Evolutionary conservation across 2,329 filamentous ascomycete genomes (phyloP).

Genomic region (Penicillium corylophilum): DNA sequence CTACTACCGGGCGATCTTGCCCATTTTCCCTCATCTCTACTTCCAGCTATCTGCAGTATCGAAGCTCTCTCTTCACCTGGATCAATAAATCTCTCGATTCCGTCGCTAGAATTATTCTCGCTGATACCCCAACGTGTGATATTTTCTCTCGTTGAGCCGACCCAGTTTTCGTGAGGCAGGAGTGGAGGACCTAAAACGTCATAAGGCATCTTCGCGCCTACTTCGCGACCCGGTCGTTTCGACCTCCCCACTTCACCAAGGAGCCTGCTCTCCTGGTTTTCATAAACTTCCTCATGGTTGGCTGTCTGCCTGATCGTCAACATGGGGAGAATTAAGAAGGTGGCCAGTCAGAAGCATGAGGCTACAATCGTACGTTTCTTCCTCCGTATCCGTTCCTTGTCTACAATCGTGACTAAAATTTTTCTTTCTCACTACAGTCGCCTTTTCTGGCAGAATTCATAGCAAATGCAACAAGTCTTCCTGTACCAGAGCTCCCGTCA

Average conservation of each 20-base stretch:
- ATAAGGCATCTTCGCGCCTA: constrained; percentile 36
- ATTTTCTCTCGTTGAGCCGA: constrained; percentile 12
- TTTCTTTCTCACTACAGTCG: constrained; percentile 58
- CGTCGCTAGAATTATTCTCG: neutral
- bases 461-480: constrained; percentile 59
- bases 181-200: constrained; percentile 38
- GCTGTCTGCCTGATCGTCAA: constrained; percentile 33
- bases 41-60: constrained; percentile 16
- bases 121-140: neutral
- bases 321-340: constrained; percentile 56
- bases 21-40: constrained; percentile 12
- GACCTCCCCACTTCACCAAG: constrained; percentile 27
- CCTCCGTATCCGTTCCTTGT: constrained; percentile 6
- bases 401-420: constrained; percentile 18
- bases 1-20: constrained; percentile 25
- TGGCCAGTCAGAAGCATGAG: constrained; percentile 52
- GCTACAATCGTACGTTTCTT: constrained; percentile 45
- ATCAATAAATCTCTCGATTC: neutral
- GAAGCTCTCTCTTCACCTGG: constrained; percentile 2
- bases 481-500: constrained; percentile 73
- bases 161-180: constrained; percentile 29
- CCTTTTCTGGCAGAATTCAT: constrained; percentile 84
- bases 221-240: constrained; percentile 31
- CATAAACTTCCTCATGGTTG: constrained; percentile 41
- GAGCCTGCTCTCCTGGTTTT: constrained; percentile 29